Conservation (phyloP, 1,284 basidiomycete species). For the Sporisorium reilianum region DNA sequence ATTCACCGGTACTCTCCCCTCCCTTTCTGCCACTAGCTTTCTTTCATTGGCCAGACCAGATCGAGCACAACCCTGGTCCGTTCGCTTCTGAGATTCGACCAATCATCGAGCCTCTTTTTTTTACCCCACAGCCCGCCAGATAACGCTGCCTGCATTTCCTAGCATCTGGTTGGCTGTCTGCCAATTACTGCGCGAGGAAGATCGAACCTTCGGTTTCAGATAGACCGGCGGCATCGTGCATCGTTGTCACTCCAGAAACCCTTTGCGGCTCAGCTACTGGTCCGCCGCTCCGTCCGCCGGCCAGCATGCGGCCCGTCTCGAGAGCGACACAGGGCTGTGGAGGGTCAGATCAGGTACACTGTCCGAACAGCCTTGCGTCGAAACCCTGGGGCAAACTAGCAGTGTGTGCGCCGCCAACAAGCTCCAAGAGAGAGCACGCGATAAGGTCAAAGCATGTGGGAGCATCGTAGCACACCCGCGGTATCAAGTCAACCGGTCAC, state of each 20-base stretch:
- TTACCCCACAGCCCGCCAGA: slow-evolving; percentile 8
- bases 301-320: not conserved
- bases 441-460: not conserved
- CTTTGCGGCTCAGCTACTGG: not conserved
- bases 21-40: not conserved
- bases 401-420: not conserved
- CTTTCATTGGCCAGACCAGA: not conserved
- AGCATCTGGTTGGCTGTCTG: not conserved
- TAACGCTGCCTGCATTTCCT: not conserved
- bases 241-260: not conserved
- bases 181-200: not conserved
- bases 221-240: not conserved
- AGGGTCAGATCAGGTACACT: not conserved
- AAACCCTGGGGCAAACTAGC: not conserved
- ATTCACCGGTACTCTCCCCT: not conserved
- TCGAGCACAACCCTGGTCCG: not conserved
- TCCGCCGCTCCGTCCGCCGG: not conserved
- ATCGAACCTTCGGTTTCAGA: not conserved
- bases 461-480: not conserved
- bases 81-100: not conserved
- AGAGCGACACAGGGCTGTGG: not conserved
- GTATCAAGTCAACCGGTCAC: not conserved
- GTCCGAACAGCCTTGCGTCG: not conserved
- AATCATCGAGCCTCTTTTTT: not conserved
- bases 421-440: not conserved